Percentiles rank a stretch among this genome's conserved stretches.
phyloP scores from a whole-genome alignment of 129 eudicot genomes.

The Arctium minus region DNA sequence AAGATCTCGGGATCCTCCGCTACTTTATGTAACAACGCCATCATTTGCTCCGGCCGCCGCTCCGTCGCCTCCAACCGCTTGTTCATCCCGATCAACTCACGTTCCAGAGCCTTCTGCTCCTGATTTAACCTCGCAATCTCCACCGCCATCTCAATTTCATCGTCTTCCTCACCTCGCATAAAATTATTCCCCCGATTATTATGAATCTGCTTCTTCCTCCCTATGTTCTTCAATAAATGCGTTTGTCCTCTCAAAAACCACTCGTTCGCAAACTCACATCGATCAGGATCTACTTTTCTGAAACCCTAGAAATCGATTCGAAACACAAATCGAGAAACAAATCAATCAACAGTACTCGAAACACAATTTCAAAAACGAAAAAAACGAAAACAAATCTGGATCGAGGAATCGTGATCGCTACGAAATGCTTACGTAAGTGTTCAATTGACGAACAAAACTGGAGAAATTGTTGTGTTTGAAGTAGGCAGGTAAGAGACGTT shows the following conservation, averaged over 20 bases:
- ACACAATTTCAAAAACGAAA: not conserved
- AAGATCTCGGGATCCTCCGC: constrained; percentile 72
- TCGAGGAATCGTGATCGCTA: not conserved
- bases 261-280: constrained; percentile 80
- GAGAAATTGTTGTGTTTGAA: constrained; percentile 81
- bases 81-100: constrained; percentile 58
- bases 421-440: constrained; percentile 51
- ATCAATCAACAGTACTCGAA: not conserved
- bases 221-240: constrained; percentile 46
- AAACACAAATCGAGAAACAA: not conserved
- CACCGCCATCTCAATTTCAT: constrained; percentile 42
- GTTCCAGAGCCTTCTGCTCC: constrained; percentile 59
- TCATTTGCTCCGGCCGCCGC: constrained; percentile 82
- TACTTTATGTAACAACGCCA: constrained; percentile 67
- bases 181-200: not conserved
- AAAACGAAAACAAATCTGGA: not conserved
- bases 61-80: constrained; percentile 71
- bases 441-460: constrained; percentile 76
- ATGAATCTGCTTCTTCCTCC: constrained; percentile 38
- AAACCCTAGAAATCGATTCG: constrained; percentile 47
- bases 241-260: constrained; percentile 72
- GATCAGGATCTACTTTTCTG: constrained; percentile 73
- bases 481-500: constrained; percentile 49
- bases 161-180: constrained; percentile 15
- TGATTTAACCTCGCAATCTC: constrained; percentile 59